These are phyloP conservation scores for Kodamaea plutei DNA, from an alignment of 1,139 yeast genomes.

Conservation along the genomic window DNA sequence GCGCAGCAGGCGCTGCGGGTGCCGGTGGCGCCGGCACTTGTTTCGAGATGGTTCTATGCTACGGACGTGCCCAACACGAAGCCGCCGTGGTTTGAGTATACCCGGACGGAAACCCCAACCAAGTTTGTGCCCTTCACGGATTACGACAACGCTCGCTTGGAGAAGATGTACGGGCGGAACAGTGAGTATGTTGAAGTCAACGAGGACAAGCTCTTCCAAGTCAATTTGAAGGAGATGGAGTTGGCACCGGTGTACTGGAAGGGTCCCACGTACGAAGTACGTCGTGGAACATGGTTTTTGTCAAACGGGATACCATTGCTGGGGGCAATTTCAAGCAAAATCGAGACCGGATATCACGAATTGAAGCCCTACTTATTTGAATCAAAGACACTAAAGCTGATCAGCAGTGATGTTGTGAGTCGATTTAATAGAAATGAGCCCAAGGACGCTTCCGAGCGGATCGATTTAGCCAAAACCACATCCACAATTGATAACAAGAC, in stretches of 20 bases:
- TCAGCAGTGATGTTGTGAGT: slow-evolving; percentile 17
- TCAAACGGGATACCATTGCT: slow-evolving; percentile 58
- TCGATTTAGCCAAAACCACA: no score
- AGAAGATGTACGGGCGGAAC: slow-evolving; percentile 31
- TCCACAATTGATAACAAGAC: no score
- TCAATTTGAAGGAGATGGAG: slow-evolving; percentile 51
- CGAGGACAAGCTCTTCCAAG: slow-evolving; percentile 78
- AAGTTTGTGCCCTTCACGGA: slow-evolving; percentile 69
- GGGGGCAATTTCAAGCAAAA: slow-evolving; percentile 45
- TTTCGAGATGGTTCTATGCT: slow-evolving; percentile 69
- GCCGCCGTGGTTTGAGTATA: slow-evolving; percentile 56
- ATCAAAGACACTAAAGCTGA: slow-evolving; percentile 1
- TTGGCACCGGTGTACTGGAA: slow-evolving; percentile 81
- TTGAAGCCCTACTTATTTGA: slow-evolving; percentile 29
- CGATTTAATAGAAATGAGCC: slow-evolving; percentile 19
- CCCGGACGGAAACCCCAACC: slow-evolving; percentile 44
- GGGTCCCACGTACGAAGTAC: slow-evolving; percentile 79
- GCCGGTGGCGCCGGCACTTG: background rate
- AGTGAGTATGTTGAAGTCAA: slow-evolving; percentile 43
- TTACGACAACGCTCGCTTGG: slow-evolving; percentile 60
- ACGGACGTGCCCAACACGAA: slow-evolving; percentile 70
- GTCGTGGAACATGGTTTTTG: slow-evolving; percentile 84
- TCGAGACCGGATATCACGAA: slow-evolving; percentile 53
- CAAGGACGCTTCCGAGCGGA: no score
- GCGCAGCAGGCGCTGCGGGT: background rate